Percentiles rank a stretch among this genome's conserved stretches.
Conservation (phyloP, 352 stramenopile species). For the Phytophthora europaea region DNA sequence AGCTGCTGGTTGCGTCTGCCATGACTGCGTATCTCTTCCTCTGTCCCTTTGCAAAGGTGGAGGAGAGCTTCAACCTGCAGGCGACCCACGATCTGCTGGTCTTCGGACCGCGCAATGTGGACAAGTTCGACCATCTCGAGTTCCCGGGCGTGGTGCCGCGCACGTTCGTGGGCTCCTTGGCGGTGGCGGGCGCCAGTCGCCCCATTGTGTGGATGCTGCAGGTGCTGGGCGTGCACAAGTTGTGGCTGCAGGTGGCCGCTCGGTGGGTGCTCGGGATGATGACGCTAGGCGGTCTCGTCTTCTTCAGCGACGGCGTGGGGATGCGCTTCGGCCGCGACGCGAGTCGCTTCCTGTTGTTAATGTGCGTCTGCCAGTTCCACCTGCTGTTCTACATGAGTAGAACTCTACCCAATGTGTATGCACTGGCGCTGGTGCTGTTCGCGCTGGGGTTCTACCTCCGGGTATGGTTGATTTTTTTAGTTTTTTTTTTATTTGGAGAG, state of each 20-base stretch:
- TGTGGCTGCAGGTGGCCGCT: conserved; percentile 69
- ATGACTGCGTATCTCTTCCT: conserved; percentile 60
- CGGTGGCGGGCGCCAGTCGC: conserved; percentile 54
- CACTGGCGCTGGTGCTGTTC: conserved; percentile 85
- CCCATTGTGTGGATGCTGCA: conserved; percentile 53
- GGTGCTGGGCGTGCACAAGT: conserved; percentile 43
- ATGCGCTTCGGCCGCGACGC: conserved; percentile 68
- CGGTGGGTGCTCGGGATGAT: conserved; percentile 72
- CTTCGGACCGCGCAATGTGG: conserved; percentile 56
- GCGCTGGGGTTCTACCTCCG: conserved; percentile 71
- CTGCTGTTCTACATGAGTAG: conserved; percentile 98
- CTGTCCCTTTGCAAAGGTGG: conserved; percentile 92
- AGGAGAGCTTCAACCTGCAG: conserved; percentile 99
- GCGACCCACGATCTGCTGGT: conserved; percentile 97
- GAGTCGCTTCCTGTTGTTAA: conserved; percentile 84
- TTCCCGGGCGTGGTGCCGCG: conserved; percentile 99
- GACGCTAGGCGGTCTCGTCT: conserved; percentile 61
- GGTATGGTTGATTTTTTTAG: conserved; percentile 20
- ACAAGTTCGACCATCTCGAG: conserved; percentile 96
- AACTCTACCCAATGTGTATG: conserved; percentile 98
- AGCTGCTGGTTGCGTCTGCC: conserved; percentile 50
- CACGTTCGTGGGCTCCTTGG: conserved; percentile 95
- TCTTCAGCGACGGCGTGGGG: conserved; percentile 72
- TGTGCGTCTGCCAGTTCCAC: conserved; percentile 97
- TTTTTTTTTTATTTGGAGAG: not conserved